Evolutionary conservation across 1,139 yeast genomes (phyloP), one percentile per base, ranked within the genome.

Genomic region (Protomyces gravidus): DNA sequence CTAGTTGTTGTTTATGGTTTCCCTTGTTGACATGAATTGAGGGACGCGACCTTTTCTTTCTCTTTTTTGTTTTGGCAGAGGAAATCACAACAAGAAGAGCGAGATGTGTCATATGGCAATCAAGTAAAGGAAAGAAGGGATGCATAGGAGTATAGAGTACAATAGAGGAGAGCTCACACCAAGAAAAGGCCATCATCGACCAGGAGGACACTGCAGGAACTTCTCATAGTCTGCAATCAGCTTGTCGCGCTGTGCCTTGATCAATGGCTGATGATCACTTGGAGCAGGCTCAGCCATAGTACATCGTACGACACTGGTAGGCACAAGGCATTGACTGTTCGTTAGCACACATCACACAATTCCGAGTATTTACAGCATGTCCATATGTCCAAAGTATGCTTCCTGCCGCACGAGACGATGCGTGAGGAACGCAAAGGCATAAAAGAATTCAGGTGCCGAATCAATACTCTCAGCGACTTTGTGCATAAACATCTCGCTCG

Each of bases 131-230:
- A n/a, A n/a, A n/a, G n/a, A n/a, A n/a, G n/a, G n/a, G n/a, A n/a
- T n/a, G n/a, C n/a, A n/a, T n/a, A n/a, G n/a, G n/a, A n/a, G n/a
- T n/a, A n/a, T n/a, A n/a, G n/a, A n/a, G n/a, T n/a, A n/a, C n/a
- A n/a, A n/a, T n/a, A n/a, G n/a, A n/a, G n/a, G n/a, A n/a, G n/a
- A n/a, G n/a, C n/a, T n/a, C n/a, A n/a, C n/a, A n/a, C n/a, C n/a
- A n/a, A n/a, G n/a, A n/a, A 30, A 30, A 30, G 36, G 11, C n/a
- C 17, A 13, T 30, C 32, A 52, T 5, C 56, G 46, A 5, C 56
- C 56, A 47, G 50, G 32, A 9, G 56, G 56, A 28, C 50, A 40
- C 7, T 21, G 13, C 32, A 9, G n/a, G 15, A 52, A 48, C 7
- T 28, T 32, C 15, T 17, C 23, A 32, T 52, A 52, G 32, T 52